Base-by-base conservation (phyloP, 2,329 filamentous ascomycete species). In the Calonectria montana region DNA sequence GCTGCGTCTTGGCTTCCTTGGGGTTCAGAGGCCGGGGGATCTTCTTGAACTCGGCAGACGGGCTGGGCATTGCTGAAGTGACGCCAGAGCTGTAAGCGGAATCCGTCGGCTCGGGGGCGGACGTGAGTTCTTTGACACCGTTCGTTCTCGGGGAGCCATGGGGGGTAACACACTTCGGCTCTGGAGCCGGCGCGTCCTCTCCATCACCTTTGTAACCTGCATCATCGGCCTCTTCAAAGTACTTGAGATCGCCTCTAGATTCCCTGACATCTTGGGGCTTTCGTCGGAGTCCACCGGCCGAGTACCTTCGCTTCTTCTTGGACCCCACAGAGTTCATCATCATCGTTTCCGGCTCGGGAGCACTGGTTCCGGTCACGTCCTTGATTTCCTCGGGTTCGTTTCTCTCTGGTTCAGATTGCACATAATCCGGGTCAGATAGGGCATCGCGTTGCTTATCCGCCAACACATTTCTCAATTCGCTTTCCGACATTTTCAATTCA, bases 161-260 rank as follows among this genome's bases (percentile, higher is more conserved):
- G 31, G 66, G 25, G 18, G 16, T 57, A 7, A 5, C 47, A 10
- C 25, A 21, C 50, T 48, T 41, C 13, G 65, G 55, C 18, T 23
- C 4, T 31, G 65, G 21, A 27, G 35, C 72, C 7, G 70, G 53
- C n/a, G 70, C 70, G 25, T 75, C 75, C 37, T 80, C 76, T 48
- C 74, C 74, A 75, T 94, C 93, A 73, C 93, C 93, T 75, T 91
- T 91, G 82, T 96, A 95, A 2, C 91, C 94, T 48, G 92, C 91
- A 79, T 97, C 96, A 25, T 96, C 95, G 31, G 96, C 94, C 77
- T 97, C 94, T 79, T 97, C 95, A 78, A 94, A 96, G 77, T 96
- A 98, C 81, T 97, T 92, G n/a, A 98, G 87, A 74, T 94, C 90
- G n/a, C 94, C 93, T 65, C 93, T 88, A 12, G 90, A 88, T 15